phyloP scores from a whole-genome alignment of 2,329 filamentous ascomycete genomes.

The Phyllachora maydis region DNA sequence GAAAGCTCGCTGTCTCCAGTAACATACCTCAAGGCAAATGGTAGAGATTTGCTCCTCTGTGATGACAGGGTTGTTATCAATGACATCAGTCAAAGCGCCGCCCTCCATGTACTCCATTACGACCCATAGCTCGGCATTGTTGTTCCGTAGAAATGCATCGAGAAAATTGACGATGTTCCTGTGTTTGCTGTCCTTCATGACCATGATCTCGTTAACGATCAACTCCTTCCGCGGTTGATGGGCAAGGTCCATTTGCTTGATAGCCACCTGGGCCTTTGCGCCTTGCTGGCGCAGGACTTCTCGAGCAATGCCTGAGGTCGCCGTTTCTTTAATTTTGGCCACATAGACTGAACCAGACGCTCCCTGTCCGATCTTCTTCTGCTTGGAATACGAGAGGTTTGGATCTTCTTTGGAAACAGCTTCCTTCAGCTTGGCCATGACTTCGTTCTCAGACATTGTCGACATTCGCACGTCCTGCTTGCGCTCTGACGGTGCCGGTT shows the following conservation, averaged over 20 bases:
- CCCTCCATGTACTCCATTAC: constrained; percentile 99
- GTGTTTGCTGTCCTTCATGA: constrained; percentile 98
- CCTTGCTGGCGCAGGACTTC: constrained; percentile 65
- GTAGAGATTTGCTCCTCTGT: constrained; percentile 95
- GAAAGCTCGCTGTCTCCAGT: too few species aligned
- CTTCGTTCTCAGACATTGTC: constrained; percentile 89
- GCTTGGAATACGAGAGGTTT: constrained; percentile 89
- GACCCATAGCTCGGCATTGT: constrained; percentile 92
- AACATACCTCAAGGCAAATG: constrained; percentile 85
- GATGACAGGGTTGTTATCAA: constrained; percentile 90
- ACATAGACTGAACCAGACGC: constrained; percentile 97
- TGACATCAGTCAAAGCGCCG: constrained; percentile 90
- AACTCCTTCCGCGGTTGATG: constrained; percentile 94
- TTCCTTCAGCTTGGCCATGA: constrained; percentile 88
- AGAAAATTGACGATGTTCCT: constrained; percentile 98
- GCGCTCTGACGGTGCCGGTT: constrained; percentile 49
- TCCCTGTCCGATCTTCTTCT: constrained; percentile 98
- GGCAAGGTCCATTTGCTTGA: constrained; percentile 98
- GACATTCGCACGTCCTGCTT: constrained; percentile 96
- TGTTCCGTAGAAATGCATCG: constrained; percentile 89
- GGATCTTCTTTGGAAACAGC: constrained; percentile 93
- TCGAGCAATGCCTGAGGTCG: constrained; percentile 60
- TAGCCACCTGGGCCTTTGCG: constrained; percentile 73
- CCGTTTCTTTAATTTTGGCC: constrained; percentile 78
- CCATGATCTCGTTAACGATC: constrained; percentile 98